phyloP scores from a whole-genome alignment of 176 grass and related monocot species.

The Eragrostis curvula region DNA sequence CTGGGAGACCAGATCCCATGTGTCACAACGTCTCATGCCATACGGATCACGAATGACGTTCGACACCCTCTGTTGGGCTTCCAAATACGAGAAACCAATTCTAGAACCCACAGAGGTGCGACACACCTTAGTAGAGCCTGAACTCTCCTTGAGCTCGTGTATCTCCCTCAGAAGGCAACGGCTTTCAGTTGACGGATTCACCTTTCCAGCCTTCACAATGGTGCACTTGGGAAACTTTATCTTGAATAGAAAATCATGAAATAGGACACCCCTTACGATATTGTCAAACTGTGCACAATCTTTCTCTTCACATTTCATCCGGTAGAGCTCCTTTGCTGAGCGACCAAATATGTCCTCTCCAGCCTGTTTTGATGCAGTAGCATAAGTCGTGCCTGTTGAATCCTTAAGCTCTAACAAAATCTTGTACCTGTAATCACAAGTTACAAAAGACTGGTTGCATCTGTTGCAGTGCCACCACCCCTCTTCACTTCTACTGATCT shows the following conservation, averaged over 20 bases:
- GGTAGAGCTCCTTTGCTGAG: slow-evolving; percentile 10
- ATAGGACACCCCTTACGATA: not conserved
- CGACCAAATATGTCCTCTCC: slow-evolving; percentile 14
- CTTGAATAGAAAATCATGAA: not conserved
- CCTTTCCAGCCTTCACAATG: not conserved
- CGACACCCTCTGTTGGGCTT: no score
- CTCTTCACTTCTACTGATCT: not conserved
- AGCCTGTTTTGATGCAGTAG: not conserved
- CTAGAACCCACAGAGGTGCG: slow-evolving; percentile 6
- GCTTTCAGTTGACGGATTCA: not conserved
- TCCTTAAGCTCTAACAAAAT: not conserved
- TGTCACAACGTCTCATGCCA: no score
- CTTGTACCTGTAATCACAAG: slow-evolving; percentile 9
- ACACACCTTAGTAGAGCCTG: slow-evolving; percentile 13
- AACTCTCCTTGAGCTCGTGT: not conserved
- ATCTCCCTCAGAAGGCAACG: not conserved
- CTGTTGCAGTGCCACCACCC: not conserved
- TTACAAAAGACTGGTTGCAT: slow-evolving; percentile 7
- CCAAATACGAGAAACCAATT: slow-evolving; percentile 5
- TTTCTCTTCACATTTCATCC: slow-evolving; percentile 11
- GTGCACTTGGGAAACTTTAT: not conserved
- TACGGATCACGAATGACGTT: not conserved
- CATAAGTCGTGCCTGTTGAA: not conserved
- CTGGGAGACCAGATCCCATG: not conserved
- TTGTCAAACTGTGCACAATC: not conserved